A percentile compares a stretch with the other conserved stretches of the same genome.
Conservation (phyloP, 371 early-diverging fungal genomes). For the Dinochytrium kinnereticum region DNA sequence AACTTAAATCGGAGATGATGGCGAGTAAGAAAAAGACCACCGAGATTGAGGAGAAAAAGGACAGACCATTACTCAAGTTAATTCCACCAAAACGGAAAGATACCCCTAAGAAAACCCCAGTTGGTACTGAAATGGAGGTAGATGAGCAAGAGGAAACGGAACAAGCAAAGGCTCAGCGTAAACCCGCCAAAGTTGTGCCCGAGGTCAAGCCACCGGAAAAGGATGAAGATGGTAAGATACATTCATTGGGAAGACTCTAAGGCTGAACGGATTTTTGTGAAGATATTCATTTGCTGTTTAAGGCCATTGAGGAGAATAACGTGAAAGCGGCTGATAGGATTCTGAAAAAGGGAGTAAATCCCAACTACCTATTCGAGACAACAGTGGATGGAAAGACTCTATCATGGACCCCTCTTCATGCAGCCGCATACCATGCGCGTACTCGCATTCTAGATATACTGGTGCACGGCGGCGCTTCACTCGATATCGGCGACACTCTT, state of each 20-base stretch:
- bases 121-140: background rate
- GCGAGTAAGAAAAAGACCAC: background rate
- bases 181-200: background rate
- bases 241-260: too few species aligned
- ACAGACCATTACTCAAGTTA: background rate
- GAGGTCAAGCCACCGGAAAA: background rate
- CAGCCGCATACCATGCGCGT: constrained; percentile 82
- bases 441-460: constrained; percentile 68
- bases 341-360: constrained; percentile 20
- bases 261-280: background rate
- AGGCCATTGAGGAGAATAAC: constrained; percentile 44
- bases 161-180: background rate
- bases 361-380: constrained; percentile 36
- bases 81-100: background rate
- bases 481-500: constrained; percentile 86
- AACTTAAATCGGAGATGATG: background rate
- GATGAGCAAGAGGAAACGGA: background rate
- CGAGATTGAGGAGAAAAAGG: background rate
- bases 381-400: constrained; percentile 64
- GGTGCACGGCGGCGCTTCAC: constrained; percentile 73
- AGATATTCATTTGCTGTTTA: constrained; percentile 36
- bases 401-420: constrained; percentile 89
- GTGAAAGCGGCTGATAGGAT: constrained; percentile 21
- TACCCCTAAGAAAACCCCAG: background rate
- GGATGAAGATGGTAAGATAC: constrained; percentile 1